Evolutionary conservation across 305 asterid genomes (phyloP).

Genomic region (Solanum hybrid): DNA sequence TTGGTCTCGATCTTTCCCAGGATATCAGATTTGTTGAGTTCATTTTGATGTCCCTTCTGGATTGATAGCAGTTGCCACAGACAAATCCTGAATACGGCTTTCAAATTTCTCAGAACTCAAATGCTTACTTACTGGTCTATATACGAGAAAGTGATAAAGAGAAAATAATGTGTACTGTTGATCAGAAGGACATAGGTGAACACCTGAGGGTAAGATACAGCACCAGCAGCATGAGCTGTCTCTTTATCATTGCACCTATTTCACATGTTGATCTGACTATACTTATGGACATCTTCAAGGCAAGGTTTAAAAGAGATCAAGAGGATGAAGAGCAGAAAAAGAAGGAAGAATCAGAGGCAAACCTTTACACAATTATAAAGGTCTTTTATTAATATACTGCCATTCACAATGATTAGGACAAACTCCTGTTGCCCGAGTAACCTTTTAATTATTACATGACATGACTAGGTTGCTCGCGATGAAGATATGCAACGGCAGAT

Average conservation of each 20-base stretch:
- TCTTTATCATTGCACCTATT: background rate
- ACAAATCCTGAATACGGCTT: conserved; percentile 40
- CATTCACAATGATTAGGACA: background rate
- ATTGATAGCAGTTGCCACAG: conserved; percentile 30
- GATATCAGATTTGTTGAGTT: background rate
- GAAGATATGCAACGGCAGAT: conserved; percentile 11
- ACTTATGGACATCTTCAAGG: conserved; percentile 28
- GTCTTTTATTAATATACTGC: conserved; percentile 21
- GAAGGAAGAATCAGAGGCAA: conserved; percentile 77
- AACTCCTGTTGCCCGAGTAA: background rate
- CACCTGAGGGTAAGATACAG: conserved; percentile 24
- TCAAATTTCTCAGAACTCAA: conserved; percentile 29
- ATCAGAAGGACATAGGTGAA: conserved; percentile 31
- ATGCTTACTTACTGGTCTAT: conserved; percentile 33
- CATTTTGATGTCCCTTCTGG: background rate
- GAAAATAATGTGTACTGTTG: conserved; percentile 29
- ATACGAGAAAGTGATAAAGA: conserved; percentile 31
- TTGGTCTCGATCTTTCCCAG: background rate
- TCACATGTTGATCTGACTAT: background rate
- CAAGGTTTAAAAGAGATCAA: conserved; percentile 55
- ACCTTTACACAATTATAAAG: conserved; percentile 86
- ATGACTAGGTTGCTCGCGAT: conserved; percentile 3
- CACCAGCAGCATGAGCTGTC: background rate
- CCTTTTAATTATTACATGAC: conserved; percentile 6
- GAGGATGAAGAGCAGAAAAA: conserved; percentile 76